Evolutionary conservation across 768 basidiomycete species (phyloP), one percentile per base, ranked within the genome.

Genomic region (Leucosporidium scottii): DNA sequence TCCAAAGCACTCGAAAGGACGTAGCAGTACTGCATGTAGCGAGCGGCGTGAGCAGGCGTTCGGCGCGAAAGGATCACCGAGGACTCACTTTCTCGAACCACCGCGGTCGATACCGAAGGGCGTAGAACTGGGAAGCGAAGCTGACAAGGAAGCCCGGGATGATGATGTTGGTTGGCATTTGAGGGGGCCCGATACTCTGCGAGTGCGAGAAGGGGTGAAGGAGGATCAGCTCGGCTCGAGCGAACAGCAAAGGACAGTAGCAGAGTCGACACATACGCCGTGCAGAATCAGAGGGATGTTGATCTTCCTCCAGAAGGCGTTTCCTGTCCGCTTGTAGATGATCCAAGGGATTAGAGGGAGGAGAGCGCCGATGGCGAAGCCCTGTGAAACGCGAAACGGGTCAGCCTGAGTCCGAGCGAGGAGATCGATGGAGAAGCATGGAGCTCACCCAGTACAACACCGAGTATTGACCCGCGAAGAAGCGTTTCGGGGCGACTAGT

Each of bases 391-490:
- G 30, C 49, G 51, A 10, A 27, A 31, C 21, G 15, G 54, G 4
- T n/a, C 31, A 23, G 12, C 10, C 23, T 5, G 18, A 0, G 23
- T 9, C 9, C 1, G 34, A 18, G 36, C 15, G 9, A 18, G 36
- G 17, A 36, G 34, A 3, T 15, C 2, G 18, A 13, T 34, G 23
- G 15, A 31, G 18, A 4, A 17, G n/a, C 12, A 10, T 3, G 21
- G 0, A 2, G 60, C 70, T n/a, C 23, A 67, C 70, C 65, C 67
- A 70, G 62, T 75, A 74, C 20, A 75, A 54, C 4, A 63, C 61
- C 20, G 55, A 36, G 63, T 78, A 78, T 58, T 75, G 69, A 25
- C 75, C 77, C 0, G 53, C 47, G 62, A 78, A 78, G 72, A 78
- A 78, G 2, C 72, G 67, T 2, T 63, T 62, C 4, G 74, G 74